phyloP scores from a whole-genome alignment of 1,284 basidiomycete species.

The Melampsora americana region DNA sequence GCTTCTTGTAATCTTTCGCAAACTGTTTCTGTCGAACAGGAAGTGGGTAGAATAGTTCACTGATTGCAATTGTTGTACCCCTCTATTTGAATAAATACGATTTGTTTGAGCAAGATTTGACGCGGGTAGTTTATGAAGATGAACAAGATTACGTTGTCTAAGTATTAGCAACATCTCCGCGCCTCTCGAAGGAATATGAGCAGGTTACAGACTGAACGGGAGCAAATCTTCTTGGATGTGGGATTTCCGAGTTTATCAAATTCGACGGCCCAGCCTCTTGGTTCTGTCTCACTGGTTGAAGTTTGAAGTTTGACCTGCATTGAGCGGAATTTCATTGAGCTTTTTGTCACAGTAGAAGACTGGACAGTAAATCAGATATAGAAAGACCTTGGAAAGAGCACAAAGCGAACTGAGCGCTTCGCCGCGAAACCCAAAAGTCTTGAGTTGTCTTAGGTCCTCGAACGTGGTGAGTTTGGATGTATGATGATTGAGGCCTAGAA shows the following conservation, averaged over 20 bases:
- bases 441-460: slow-evolving; percentile 69
- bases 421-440: slow-evolving; percentile 91
- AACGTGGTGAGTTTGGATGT: slow-evolving; percentile 85
- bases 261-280: slow-evolving; percentile 41
- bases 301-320: slow-evolving; percentile 39
- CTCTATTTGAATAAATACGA: slow-evolving; percentile 58
- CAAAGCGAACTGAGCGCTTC: slow-evolving; percentile 93
- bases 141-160: slow-evolving; percentile 51
- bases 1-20: slow-evolving; percentile 81
- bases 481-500: slow-evolving; percentile 78
- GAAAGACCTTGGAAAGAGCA: slow-evolving; percentile 64
- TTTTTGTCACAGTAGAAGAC: not conserved
- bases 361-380: not conserved
- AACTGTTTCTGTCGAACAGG: slow-evolving; percentile 92
- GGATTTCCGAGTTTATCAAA: slow-evolving; percentile 42
- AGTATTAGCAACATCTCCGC: not conserved
- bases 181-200: slow-evolving; percentile 59
- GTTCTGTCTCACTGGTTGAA: slow-evolving; percentile 29
- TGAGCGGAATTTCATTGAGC: not conserved
- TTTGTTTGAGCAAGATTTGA: slow-evolving; percentile 2
- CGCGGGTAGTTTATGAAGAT: slow-evolving; percentile 55
- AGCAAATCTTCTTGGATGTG: slow-evolving; percentile 41
- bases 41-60: slow-evolving; percentile 72
- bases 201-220: slow-evolving; percentile 22
- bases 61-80: slow-evolving; percentile 78